These are phyloP conservation scores for Solanum hybrid DNA, from an alignment of 305 asterid genomes.

Conservation along the genomic window DNA sequence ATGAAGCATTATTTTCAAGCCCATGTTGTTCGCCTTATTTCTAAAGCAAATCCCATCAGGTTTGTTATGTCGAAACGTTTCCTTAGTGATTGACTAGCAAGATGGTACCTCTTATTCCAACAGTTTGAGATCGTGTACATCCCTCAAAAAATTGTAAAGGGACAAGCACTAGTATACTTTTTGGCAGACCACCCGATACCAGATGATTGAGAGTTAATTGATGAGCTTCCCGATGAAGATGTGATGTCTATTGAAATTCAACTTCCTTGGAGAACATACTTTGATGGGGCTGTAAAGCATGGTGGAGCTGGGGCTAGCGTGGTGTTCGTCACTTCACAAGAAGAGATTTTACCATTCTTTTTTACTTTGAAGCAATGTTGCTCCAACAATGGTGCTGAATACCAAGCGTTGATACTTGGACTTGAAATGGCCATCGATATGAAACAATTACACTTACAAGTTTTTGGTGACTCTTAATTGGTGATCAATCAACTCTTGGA, in stretches of 20 bases:
- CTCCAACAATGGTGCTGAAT: too few relatives aligned
- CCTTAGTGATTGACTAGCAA: not conserved
- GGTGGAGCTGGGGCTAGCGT: not conserved
- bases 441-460: not conserved
- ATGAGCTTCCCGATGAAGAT: not conserved
- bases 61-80: not conserved
- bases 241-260: not conserved
- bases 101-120: not conserved
- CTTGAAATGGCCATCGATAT: not conserved
- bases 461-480: not conserved
- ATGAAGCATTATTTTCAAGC: not conserved
- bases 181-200: not conserved
- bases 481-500: not conserved
- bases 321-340: not conserved
- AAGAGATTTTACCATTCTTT: not conserved
- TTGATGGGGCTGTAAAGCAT: not conserved
- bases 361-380: not conserved
- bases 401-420: not conserved
- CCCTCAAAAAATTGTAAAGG: not conserved
- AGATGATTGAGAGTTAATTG: not conserved
- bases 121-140: not conserved
- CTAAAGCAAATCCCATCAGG: not conserved
- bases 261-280: not conserved
- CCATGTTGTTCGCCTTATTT: not conserved
- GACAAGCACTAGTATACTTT: not conserved